Conservation (phyloP, 208 protist genomes). For the Entamoeba invadens region DNA sequence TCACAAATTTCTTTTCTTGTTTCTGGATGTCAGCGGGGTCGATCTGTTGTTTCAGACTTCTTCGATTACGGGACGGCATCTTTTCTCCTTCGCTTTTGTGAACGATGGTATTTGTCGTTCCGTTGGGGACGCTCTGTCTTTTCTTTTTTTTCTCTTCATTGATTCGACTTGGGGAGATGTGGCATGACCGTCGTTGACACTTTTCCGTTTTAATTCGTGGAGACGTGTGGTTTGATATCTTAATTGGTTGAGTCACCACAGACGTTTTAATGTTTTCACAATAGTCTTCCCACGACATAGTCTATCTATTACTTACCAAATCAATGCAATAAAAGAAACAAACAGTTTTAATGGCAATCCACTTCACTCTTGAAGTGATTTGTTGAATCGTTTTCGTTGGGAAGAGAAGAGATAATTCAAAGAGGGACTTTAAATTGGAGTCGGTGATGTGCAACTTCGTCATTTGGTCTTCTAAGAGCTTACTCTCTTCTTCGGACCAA, state of each 20-base stretch:
- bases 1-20: not conserved
- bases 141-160: not conserved
- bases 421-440: too few relatives aligned
- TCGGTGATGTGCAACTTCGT: too few relatives aligned
- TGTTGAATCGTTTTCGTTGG: not conserved
- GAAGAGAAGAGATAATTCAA: too few relatives aligned
- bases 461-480: too few relatives aligned
- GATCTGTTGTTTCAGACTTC: not conserved
- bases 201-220: not conserved
- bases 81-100: not conserved
- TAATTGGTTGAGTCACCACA: too few relatives aligned
- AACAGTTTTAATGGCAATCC: not conserved
- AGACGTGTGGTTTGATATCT: not conserved
- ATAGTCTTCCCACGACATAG: not conserved
- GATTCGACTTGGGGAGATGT: not conserved
- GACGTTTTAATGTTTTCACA: too few relatives aligned
- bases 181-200: not conserved
- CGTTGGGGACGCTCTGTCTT: not conserved
- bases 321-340: not conserved
- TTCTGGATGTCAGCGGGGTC: not conserved
- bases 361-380: not conserved
- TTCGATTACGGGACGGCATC: too few relatives aligned
- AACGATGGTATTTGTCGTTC: too few relatives aligned
- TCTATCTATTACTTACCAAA: too few relatives aligned
- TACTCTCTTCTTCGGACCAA: too few relatives aligned